Base-by-base conservation (phyloP, 495 filamentous ascomycete species). In the Aeminium ludgeri region DNA sequence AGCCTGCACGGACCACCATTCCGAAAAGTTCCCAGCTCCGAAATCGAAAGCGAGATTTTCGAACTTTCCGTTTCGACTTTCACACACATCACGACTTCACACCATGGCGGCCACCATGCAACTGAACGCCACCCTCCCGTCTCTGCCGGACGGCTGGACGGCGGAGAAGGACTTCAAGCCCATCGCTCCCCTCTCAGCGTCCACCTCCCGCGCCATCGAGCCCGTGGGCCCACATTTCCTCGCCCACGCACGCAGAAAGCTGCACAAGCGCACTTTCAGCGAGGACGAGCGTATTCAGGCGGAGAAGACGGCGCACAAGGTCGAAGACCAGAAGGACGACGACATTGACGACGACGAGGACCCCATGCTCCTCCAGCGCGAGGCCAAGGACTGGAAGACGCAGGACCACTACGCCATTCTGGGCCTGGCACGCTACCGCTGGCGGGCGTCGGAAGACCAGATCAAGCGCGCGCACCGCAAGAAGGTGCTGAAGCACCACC, bases 391-490 rank as follows among this genome's bases (percentile, higher is more conserved):
- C 70, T 97, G 89, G 89, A 97, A 97, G 81, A 30, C 48, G 49
- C 89, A 97, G 78, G 89, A 97, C 59, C 89, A 97, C 67, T 97
- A 97, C 65, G 83, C 87, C 49, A 84, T 97, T 25, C 80, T 97
- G 37, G 89, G 89, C 51, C 66, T 97, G 40, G 78, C 77, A 50
- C 87, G 85, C 65, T 84, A 93, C 70, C 80, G 89, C 54, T 87
- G 71, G 63, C 73, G 70, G 50, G 89, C 89, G 23, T 95, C 85
- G 49, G 86, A 92, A 59, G 85, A 95, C 50, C 89, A 95, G 69
- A 95, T 97, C 70, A 93, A 93, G 69, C 78, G 80, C 48, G 91
- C 89, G 53, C 87, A 96, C 68, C 82, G 89, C 65, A 95, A 95
- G 76, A 97, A 97, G 77, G 89, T 96, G 42, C 78, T 97, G 29